These are phyloP conservation scores for Mrakia gelida DNA, from an alignment of 768 basidiomycete species.

Conservation along the genomic window DNA sequence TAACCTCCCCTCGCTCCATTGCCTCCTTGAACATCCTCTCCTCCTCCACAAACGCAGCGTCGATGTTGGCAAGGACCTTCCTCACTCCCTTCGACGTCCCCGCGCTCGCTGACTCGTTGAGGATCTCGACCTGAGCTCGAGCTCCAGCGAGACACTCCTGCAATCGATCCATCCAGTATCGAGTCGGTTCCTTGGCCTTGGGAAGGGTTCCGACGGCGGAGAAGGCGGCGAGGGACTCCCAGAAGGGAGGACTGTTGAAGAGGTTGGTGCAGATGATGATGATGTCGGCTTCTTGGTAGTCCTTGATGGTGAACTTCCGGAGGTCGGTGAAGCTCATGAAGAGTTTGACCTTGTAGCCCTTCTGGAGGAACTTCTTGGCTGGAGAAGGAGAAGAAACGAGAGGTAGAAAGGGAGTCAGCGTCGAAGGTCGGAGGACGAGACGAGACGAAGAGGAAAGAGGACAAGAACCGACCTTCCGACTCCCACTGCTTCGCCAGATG, in stretches of 20 bases:
- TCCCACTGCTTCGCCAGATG: slow-evolving; percentile 88
- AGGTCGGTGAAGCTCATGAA: slow-evolving; percentile 66
- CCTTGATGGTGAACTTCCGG: slow-evolving; percentile 66
- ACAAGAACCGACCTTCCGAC: slow-evolving; percentile 53
- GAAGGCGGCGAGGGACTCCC: slow-evolving; percentile 55
- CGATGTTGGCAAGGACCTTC: not conserved
- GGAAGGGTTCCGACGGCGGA: slow-evolving; percentile 67
- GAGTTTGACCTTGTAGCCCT: slow-evolving; percentile 59
- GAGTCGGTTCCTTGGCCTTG: slow-evolving; percentile 54
- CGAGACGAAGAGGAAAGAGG: too few relatives aligned
- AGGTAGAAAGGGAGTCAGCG: too few relatives aligned
- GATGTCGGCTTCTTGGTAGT: slow-evolving; percentile 75
- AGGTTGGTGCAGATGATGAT: slow-evolving; percentile 79
- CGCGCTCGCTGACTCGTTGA: slow-evolving; percentile 45
- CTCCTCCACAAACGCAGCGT: not conserved
- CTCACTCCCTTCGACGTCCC: not conserved
- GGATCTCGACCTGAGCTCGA: slow-evolving; percentile 60
- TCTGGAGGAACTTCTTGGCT: slow-evolving; percentile 66
- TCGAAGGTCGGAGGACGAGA: too few relatives aligned
- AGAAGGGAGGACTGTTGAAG: slow-evolving; percentile 68
- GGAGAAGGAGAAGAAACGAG: too few relatives aligned
- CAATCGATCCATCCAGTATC: slow-evolving; percentile 83
- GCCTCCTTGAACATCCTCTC: not conserved
- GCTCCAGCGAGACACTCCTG: slow-evolving; percentile 59
- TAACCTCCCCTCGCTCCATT: not conserved